Percentiles rank a stretch among this genome's conserved stretches.
phyloP scores from a whole-genome alignment of 345 rosid genomes.

The Litchi chinensis region DNA sequence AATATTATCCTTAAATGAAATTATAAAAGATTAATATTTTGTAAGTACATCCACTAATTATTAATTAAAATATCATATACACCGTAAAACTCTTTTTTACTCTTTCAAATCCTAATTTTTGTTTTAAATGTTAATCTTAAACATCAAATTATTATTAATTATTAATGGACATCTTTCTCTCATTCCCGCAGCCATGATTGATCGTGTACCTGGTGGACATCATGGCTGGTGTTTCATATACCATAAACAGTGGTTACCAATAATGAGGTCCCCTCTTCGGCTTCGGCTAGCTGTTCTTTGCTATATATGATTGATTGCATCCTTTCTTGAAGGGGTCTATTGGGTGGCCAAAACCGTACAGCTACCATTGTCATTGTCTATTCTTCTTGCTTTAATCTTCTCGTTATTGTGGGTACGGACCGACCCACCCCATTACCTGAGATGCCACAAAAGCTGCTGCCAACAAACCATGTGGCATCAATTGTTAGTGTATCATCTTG shows the following conservation, averaged over 20 bases:
- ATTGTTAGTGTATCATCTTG: conserved; percentile 34
- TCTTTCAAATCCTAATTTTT: too few relatives aligned
- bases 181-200: conserved; percentile 93
- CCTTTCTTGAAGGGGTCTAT: conserved; percentile 90
- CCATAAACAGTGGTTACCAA: conserved; percentile 96
- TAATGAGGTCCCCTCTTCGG: conserved; percentile 99
- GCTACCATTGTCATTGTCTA: conserved; percentile 93
- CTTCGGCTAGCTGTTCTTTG: conserved; percentile 94
- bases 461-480: conserved; percentile 73
- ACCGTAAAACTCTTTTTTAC: too few relatives aligned
- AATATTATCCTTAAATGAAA: too few relatives aligned
- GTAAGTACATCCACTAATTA: too few relatives aligned
- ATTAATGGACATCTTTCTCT: conserved; percentile 91
- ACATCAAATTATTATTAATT: too few relatives aligned
- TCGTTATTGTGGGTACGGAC: conserved; percentile 98
- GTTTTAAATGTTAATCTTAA: too few relatives aligned
- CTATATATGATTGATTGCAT: conserved; percentile 94
- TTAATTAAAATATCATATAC: too few relatives aligned
- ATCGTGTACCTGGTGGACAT: conserved; percentile 82
- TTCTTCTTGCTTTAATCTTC: conserved; percentile 96
- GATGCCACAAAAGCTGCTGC: conserved; percentile 48
- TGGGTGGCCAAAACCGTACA: conserved; percentile 96
- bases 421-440: conserved; percentile 76
- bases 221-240: conserved; percentile 95
- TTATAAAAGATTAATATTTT: too few relatives aligned